Conservation (phyloP, 192 early-diverging fungal genomes). For the Rhizophagus prolifer region DNA sequence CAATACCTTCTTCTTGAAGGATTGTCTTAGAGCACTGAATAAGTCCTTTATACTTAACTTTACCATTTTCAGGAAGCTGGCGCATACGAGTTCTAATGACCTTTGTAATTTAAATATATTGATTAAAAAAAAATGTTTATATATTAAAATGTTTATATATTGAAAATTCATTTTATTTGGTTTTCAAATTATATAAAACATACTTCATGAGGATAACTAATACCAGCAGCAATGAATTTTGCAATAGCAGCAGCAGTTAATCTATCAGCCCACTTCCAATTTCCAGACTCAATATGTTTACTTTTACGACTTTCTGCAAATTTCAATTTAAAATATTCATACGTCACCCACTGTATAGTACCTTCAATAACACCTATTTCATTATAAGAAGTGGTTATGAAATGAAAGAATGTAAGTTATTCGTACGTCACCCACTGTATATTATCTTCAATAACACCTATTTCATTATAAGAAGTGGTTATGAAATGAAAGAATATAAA, state of each 20-base stretch:
- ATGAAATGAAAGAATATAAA: neutral
- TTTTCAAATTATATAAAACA: neutral
- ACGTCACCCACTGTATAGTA: slow-evolving; percentile 94
- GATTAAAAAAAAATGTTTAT: neutral
- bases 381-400: neutral
- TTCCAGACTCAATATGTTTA: neutral
- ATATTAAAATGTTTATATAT: too few relatives aligned
- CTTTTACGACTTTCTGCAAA: slow-evolving; percentile 33
- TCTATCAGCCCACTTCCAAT: slow-evolving; percentile 70
- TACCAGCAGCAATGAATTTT: slow-evolving; percentile 83
- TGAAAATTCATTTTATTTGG: too few relatives aligned
- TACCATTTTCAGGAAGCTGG: slow-evolving; percentile 72
- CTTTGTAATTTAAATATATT: slow-evolving; percentile 24
- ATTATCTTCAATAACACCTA: slow-evolving; percentile 83
- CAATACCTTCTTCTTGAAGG: slow-evolving; percentile 76
- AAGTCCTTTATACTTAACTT: slow-evolving; percentile 77
- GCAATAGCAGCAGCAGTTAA: slow-evolving; percentile 80
- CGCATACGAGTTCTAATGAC: slow-evolving; percentile 81
- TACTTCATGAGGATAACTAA: slow-evolving; percentile 97
- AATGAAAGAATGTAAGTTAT: too few relatives aligned
- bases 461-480: neutral
- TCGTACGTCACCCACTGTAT: slow-evolving; percentile 98
- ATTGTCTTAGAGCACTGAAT: slow-evolving; percentile 55
- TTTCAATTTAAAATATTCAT: slow-evolving; percentile 82
- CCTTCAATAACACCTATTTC: slow-evolving; percentile 77